A percentile compares a stretch with the other conserved stretches of the same genome.
phyloP scores from a whole-genome alignment of 805 yeast genomes.

The Dipodascopsis uninucleata region DNA sequence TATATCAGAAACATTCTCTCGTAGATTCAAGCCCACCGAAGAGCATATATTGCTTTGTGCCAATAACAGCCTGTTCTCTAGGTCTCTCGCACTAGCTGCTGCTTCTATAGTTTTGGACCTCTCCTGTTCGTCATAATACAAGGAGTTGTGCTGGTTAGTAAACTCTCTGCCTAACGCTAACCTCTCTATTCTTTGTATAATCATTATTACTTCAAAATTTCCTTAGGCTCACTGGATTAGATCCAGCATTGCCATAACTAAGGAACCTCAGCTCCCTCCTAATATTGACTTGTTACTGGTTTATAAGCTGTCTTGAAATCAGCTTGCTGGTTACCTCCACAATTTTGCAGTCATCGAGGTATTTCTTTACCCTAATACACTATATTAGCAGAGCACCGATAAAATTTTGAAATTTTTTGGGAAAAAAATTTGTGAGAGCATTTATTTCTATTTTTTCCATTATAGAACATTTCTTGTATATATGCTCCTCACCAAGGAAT shows the following conservation, averaged over 20 bases:
- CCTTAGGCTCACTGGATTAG: too few species aligned
- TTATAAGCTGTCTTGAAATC: background rate
- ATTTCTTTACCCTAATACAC: too few species aligned
- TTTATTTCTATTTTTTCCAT: background rate
- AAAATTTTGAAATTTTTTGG: constrained; percentile 2
- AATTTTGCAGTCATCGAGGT: too few species aligned
- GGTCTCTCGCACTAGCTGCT: background rate
- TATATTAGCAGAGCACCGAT: background rate
- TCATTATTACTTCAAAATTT: too few species aligned
- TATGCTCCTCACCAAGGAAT: background rate
- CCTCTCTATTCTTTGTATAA: background rate
- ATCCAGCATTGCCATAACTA: too few species aligned
- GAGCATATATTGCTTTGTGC: background rate
- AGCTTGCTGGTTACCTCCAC: background rate
- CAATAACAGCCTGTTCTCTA: background rate
- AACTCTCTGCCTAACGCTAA: constrained; percentile 3
- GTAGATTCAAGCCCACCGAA: background rate
- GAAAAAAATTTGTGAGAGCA: background rate
- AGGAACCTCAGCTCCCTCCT: background rate
- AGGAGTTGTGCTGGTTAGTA: background rate
- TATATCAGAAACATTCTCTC: background rate
- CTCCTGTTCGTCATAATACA: background rate
- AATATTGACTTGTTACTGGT: background rate
- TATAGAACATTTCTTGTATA: background rate
- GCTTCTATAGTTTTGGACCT: too few species aligned